Evolutionary conservation across 768 basidiomycete species (phyloP).

Genomic region (Boletales sp.): DNA sequence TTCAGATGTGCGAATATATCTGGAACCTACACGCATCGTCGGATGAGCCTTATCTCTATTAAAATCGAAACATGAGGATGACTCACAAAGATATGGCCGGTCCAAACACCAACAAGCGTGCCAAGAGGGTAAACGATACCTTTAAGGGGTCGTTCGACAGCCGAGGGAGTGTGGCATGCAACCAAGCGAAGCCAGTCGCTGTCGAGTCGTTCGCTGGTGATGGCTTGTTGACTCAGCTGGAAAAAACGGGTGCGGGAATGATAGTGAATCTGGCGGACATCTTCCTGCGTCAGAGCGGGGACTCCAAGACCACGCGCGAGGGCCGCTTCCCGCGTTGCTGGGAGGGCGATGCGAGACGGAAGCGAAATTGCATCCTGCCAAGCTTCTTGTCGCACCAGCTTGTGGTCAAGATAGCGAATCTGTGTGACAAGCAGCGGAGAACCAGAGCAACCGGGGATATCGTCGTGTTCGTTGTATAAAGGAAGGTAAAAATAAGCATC

Average conservation of each 20-base stretch:
- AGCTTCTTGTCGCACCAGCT: conserved; percentile 38
- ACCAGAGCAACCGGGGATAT: conserved; percentile 26
- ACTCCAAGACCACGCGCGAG: conserved; percentile 24
- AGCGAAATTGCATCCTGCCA: conserved; percentile 29
- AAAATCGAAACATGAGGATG: conserved; percentile 4
- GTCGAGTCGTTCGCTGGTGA: conserved; percentile 35
- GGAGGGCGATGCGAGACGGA: conserved; percentile 14
- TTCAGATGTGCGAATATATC: conserved; percentile 23
- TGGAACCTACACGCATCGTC: conserved; percentile 19
- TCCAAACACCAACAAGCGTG: conserved; percentile 43
- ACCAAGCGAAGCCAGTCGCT: conserved; percentile 48
- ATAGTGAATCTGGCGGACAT: conserved; percentile 37
- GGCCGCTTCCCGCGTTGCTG: conserved; percentile 35
- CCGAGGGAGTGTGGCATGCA: conserved; percentile 38
- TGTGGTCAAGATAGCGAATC: conserved; percentile 39
- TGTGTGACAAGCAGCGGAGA: conserved; percentile 30
- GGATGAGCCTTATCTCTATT: conserved; percentile 16
- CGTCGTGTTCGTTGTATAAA: conserved; percentile 27
- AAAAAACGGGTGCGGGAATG: conserved; percentile 34
- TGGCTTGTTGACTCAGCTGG: conserved; percentile 9
- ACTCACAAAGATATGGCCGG: conserved; percentile 45
- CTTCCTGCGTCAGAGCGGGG: conserved; percentile 36
- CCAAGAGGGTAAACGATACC: conserved; percentile 44
- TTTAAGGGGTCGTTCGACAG: conserved; percentile 34
- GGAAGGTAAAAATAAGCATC: conserved; percentile 44